Percentiles rank a stretch among this genome's conserved stretches.
Conservation (phyloP, 2,329 filamentous ascomycete species). For the Cordyceps militaris region DNA sequence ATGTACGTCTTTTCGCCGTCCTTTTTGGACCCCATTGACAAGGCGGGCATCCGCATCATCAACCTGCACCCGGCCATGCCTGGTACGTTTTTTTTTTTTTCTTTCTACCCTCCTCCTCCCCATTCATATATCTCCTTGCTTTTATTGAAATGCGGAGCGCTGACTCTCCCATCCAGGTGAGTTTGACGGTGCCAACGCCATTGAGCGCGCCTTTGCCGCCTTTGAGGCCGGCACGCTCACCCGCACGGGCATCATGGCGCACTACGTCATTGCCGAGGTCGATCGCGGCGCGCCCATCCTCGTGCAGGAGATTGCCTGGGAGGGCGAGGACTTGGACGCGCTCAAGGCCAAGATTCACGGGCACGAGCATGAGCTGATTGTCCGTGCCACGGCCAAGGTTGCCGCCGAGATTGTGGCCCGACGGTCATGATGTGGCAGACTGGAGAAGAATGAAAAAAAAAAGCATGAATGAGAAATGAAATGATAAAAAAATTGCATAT, state of each 20-base stretch:
- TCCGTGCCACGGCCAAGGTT: constrained; percentile 58
- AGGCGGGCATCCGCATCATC: constrained; percentile 60
- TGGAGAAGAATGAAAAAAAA: neutral
- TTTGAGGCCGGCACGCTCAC: constrained; percentile 58
- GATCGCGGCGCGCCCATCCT: constrained; percentile 72
- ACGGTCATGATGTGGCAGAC: neutral
- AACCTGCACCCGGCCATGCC: constrained; percentile 63
- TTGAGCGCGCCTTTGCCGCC: constrained; percentile 69
- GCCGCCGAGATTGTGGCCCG: constrained; percentile 30
- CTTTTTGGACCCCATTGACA: constrained; percentile 63
- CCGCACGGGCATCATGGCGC: constrained; percentile 80
- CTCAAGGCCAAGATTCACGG: constrained; percentile 68
- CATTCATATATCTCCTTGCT: too few relatives aligned
- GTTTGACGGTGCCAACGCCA: constrained; percentile 72
- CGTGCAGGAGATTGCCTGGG: constrained; percentile 59
- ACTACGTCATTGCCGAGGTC: constrained; percentile 74
- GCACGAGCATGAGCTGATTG: constrained; percentile 71
- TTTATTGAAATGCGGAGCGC: neutral
- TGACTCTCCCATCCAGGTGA: constrained; percentile 43
- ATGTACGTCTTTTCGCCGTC: constrained; percentile 72
- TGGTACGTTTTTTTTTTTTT: constrained; percentile 16
- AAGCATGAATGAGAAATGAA: neutral
- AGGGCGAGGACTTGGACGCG: constrained; percentile 56
- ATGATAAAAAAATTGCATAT: neutral
- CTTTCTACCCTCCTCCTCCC: neutral